A percentile compares a stretch with the other conserved stretches of the same genome.
These are phyloP conservation scores for Selenicereus undatus DNA, from an alignment of 148 eudicot genomes.

Conservation along the genomic window DNA sequence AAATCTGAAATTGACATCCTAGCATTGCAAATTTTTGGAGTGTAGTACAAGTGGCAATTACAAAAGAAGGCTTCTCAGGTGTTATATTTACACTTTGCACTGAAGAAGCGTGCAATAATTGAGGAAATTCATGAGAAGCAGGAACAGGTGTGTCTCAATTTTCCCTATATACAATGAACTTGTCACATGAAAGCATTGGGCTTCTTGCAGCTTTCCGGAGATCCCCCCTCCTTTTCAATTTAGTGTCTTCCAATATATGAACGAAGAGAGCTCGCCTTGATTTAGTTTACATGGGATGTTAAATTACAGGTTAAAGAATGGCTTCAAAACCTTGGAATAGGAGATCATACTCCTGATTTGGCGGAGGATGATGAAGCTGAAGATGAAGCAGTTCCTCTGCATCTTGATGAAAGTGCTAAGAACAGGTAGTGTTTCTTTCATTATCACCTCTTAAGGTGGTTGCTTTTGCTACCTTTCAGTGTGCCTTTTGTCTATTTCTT, in stretches of 20 bases:
- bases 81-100: constrained; percentile 81
- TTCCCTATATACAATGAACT: not conserved
- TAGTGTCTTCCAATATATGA: constrained; percentile 2
- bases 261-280: constrained; percentile 7
- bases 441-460: constrained; percentile 22
- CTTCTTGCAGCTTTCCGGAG: constrained; percentile 1
- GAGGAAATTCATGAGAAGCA: constrained; percentile 98
- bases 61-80: constrained; percentile 95
- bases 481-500: not conserved
- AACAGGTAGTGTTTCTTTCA: constrained; percentile 49
- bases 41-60: constrained; percentile 89
- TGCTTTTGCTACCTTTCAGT: not conserved
- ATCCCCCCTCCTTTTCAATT: not conserved
- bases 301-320: constrained; percentile 81
- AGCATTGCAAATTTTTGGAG: not conserved
- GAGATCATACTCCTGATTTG: constrained; percentile 66
- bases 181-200: not conserved
- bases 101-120: constrained; percentile 82
- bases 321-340: constrained; percentile 98
- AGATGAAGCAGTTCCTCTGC: constrained; percentile 62
- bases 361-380: constrained; percentile 89
- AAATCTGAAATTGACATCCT: constrained; percentile 16
- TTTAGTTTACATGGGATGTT: constrained; percentile 14
- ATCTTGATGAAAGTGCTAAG: constrained; percentile 70
- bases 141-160: constrained; percentile 71